Conservation (phyloP, 2,329 filamentous ascomycete species). For the Nigrospora sphaerica region DNA sequence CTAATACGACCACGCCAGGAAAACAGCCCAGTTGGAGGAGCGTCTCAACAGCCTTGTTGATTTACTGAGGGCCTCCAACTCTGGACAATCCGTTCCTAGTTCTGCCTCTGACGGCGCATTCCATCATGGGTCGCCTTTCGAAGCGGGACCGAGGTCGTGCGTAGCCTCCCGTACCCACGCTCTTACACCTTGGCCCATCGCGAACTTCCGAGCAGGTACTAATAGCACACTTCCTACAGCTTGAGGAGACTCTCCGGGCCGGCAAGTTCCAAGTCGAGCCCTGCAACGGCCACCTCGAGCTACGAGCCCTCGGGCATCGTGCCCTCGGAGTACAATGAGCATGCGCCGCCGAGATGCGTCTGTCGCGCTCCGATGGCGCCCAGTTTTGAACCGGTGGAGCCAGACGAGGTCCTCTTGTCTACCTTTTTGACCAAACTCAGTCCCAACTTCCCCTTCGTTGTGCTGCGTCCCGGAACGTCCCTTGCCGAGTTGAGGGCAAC, state of each 20-base stretch:
- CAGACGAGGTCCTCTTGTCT: constrained; percentile 37
- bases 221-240: too few relatives aligned
- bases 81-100: not conserved
- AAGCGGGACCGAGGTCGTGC: too few relatives aligned
- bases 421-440: constrained; percentile 36
- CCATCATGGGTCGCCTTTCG: too few relatives aligned
- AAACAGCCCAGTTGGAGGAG: constrained; percentile 42
- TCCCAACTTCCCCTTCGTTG: constrained; percentile 39
- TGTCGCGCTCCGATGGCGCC: constrained; percentile 34
- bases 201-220: too few relatives aligned
- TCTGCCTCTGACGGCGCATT: not conserved
- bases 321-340: constrained; percentile 36
- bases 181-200: too few relatives aligned
- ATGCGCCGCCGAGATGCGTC: constrained; percentile 38
- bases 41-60: constrained; percentile 41
- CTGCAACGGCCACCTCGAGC: not conserved
- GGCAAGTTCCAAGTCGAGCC: constrained; percentile 1
- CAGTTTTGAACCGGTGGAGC: constrained; percentile 30
- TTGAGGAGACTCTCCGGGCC: not conserved
- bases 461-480: constrained; percentile 27
- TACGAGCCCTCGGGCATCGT: constrained; percentile 15
- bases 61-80: constrained; percentile 32
- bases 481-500: constrained; percentile 28
- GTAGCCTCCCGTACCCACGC: too few relatives aligned
- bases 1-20: constrained; percentile 20